These are phyloP conservation scores for Arthromyces matolae DNA, from an alignment of 768 basidiomycete species.

Conservation along the genomic window DNA sequence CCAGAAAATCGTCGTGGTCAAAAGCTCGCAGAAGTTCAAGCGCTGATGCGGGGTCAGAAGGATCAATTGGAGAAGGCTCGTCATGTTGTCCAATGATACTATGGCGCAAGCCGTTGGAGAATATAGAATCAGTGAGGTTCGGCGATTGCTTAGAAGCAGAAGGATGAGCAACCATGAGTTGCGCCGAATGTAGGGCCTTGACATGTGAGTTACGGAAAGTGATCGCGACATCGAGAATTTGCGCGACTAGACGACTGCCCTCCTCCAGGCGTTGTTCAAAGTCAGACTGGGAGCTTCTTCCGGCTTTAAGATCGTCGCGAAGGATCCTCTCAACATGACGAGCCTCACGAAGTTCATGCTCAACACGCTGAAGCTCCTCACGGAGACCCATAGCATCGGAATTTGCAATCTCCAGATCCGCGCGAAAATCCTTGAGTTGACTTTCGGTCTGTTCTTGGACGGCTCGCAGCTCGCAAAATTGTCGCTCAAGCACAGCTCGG, in stretches of 20 bases:
- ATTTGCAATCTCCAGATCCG: slow-evolving; percentile 59
- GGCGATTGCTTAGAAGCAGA: slow-evolving; percentile 41
- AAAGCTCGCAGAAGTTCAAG: slow-evolving; percentile 69
- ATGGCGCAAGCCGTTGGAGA: slow-evolving; percentile 50
- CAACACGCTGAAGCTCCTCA: slow-evolving; percentile 69
- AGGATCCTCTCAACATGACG: slow-evolving; percentile 64
- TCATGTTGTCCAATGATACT: slow-evolving; percentile 48
- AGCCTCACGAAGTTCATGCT: slow-evolving; percentile 67
- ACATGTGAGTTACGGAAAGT: slow-evolving; percentile 74
- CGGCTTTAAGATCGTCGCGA: slow-evolving; percentile 70
- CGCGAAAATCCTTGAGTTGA: slow-evolving; percentile 59
- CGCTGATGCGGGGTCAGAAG: slow-evolving; percentile 67
- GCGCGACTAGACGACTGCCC: slow-evolving; percentile 67
- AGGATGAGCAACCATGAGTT: slow-evolving; percentile 54
- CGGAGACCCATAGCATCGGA: slow-evolving; percentile 66
- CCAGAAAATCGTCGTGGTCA: slow-evolving; percentile 83
- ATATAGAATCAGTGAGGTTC: slow-evolving; percentile 46
- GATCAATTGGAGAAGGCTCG: slow-evolving; percentile 75
- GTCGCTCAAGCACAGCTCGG: slow-evolving; percentile 86
- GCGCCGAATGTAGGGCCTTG: slow-evolving; percentile 63
- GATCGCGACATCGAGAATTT: slow-evolving; percentile 77
- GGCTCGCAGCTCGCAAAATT: slow-evolving; percentile 70
- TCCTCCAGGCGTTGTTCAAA: slow-evolving; percentile 66
- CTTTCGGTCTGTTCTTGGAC: slow-evolving; percentile 57
- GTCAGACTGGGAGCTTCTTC: slow-evolving; percentile 62